Conservation (phyloP, 164 flowering plant species). For the Dillenia turbinata region DNA sequence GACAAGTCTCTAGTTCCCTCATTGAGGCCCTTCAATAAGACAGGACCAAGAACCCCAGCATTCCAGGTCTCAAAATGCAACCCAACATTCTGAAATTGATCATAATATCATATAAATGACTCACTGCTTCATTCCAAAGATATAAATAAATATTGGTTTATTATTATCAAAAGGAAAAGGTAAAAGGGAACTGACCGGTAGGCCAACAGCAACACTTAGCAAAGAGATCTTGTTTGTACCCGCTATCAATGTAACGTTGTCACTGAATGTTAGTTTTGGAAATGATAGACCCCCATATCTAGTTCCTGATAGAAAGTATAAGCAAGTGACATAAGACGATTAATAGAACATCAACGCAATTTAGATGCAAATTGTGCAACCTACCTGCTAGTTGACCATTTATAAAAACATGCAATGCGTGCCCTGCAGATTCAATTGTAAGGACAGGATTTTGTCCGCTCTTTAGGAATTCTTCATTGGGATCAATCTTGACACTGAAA, state of each 20-base stretch:
- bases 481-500: constrained; percentile 50
- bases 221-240: constrained; percentile 80
- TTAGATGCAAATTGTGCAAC: neutral
- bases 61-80: constrained; percentile 84
- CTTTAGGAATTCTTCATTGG: constrained; percentile 61
- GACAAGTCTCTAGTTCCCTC: constrained; percentile 76
- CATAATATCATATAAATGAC: neutral
- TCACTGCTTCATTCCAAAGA: no score
- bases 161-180: no score
- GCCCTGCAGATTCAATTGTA: constrained; percentile 80
- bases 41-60: constrained; percentile 97
- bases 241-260: constrained; percentile 45
- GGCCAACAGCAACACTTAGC: constrained; percentile 80
- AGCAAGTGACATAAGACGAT: no score
- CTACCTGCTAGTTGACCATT: constrained; percentile 75
- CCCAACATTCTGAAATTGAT: constrained; percentile 72
- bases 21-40: constrained; percentile 67
- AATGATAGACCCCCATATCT: constrained; percentile 57
- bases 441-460: constrained; percentile 56
- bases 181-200: constrained; percentile 57
- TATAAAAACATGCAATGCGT: constrained; percentile 75
- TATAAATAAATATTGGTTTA: no score
- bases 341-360: no score
- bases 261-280: constrained; percentile 60
- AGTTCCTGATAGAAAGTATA: constrained; percentile 45